A percentile compares a stretch with the other conserved stretches of the same genome.
phyloP scores from a whole-genome alignment of 495 filamentous ascomycete species.

The Neurospora sp. region DNA sequence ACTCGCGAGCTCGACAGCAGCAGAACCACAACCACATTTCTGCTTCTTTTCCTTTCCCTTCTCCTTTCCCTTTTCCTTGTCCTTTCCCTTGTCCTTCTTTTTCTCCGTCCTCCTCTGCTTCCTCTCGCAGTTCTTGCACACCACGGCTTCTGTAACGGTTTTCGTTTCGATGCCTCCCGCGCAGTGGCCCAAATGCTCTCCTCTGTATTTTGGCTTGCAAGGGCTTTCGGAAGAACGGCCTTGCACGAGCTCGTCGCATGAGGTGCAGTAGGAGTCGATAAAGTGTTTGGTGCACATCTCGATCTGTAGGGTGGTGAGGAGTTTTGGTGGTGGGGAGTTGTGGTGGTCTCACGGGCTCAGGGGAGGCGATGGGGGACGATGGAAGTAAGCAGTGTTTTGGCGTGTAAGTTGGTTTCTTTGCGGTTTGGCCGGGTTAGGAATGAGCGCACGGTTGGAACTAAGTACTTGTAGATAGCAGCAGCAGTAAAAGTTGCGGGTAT shows the following conservation, averaged over 20 bases:
- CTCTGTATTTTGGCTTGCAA: background rate
- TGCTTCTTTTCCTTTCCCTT: background rate
- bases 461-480: background rate
- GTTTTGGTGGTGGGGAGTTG: background rate
- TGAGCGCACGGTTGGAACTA: background rate
- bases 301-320: background rate
- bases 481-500: background rate
- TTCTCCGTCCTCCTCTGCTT: background rate
- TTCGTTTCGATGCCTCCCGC: background rate
- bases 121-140: background rate
- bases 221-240: background rate
- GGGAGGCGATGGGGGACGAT: background rate
- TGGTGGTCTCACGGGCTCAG: background rate
- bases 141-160: background rate
- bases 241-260: background rate
- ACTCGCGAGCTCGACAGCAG: background rate
- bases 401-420: background rate
- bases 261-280: background rate
- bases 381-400: background rate
- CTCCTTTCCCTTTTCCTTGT: background rate
- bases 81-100: background rate
- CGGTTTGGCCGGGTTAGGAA: background rate
- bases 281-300: background rate
- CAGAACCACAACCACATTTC: background rate
- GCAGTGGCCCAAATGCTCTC: background rate